Percentiles rank a stretch among this genome's conserved stretches.
These are phyloP conservation scores for Starmera quercuum DNA, from an alignment of 805 yeast species.

Conservation along the genomic window DNA sequence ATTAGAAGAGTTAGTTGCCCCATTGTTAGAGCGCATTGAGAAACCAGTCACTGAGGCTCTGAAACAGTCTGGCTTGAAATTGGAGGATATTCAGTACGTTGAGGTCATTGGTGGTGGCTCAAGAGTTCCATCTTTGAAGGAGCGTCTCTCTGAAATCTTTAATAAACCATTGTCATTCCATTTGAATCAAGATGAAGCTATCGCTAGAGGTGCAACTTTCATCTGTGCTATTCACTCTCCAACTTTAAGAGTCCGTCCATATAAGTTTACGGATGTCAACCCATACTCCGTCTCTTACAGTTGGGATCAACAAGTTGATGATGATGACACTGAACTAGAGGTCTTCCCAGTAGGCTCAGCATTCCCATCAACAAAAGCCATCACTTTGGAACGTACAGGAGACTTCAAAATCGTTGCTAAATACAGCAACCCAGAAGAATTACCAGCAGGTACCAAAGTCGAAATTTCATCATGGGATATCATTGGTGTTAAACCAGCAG, in stretches of 20 bases:
- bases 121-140: conserved; percentile 92
- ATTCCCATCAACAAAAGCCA: conserved; percentile 92
- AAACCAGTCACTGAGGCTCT: conserved; percentile 79
- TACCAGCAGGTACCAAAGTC: conserved; percentile 59
- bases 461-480: conserved; percentile 81
- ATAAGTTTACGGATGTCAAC: conserved; percentile 95
- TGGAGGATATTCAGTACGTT: conserved; percentile 76
- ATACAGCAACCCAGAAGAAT: conserved; percentile 66
- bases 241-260: conserved; percentile 96
- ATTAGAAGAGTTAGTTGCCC: conserved; percentile 82
- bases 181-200: conserved; percentile 97
- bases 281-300: conserved; percentile 85
- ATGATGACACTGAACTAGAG: conserved; percentile 81
- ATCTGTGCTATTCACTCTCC: conserved; percentile 99
- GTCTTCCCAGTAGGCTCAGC: conserved; percentile 93
- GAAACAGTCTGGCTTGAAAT: conserved; percentile 64
- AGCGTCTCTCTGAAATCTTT: conserved; percentile 69
- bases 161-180: conserved; percentile 87
- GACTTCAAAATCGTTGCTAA: conserved; percentile 84
- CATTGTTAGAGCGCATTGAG: conserved; percentile 68
- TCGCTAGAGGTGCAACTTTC: conserved; percentile 98
- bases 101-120: conserved; percentile 98
- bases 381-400: conserved; percentile 85
- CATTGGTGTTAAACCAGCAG: conserved; percentile 74
- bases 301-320: conserved; percentile 94